Evolutionary conservation across 352 stramenopile genomes (phyloP).

Genomic region (Phytopythium mirpurense): DNA sequence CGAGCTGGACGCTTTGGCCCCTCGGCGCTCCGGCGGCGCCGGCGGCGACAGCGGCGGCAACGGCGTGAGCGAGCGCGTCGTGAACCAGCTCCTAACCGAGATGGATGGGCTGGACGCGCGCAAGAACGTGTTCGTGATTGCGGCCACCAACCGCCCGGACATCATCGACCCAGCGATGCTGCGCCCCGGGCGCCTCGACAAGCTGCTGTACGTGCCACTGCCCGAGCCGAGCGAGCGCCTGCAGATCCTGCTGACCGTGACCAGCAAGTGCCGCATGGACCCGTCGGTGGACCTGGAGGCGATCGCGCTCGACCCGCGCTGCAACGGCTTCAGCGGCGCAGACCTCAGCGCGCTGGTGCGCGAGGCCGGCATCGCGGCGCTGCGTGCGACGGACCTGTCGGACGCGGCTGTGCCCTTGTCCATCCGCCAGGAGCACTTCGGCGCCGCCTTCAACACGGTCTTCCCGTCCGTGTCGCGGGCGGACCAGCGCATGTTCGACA

Average conservation of each 20-base stretch:
- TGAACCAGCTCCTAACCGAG: slow-evolving; percentile 99
- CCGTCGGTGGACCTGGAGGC: slow-evolving; percentile 80
- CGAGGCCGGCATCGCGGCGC: slow-evolving; percentile 94
- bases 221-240: slow-evolving; percentile 70
- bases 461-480: slow-evolving; percentile 82
- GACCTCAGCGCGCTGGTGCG: slow-evolving; percentile 96
- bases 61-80: slow-evolving; percentile 91
- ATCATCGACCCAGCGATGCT: slow-evolving; percentile 99
- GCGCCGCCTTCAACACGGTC: slow-evolving; percentile 68
- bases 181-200: slow-evolving; percentile 96
- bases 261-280: slow-evolving; percentile 63
- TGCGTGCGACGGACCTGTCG: slow-evolving; percentile 69
- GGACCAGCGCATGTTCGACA: slow-evolving; percentile 84
- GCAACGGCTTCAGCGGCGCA: slow-evolving; percentile 95
- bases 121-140: slow-evolving; percentile 96
- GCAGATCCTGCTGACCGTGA: slow-evolving; percentile 92
- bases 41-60: slow-evolving; percentile 65
- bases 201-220: slow-evolving; percentile 98
- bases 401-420: slow-evolving; percentile 24
- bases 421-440: slow-evolving; percentile 69
- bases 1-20: slow-evolving; percentile 97
- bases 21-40: slow-evolving; percentile 77
- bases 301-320: slow-evolving; percentile 88
- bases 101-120: slow-evolving; percentile 98
- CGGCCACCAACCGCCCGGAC: slow-evolving; percentile 94